Base-by-base conservation (phyloP, 2,329 filamentous ascomycete species). In the Neopestalotiopsis sp. region DNA sequence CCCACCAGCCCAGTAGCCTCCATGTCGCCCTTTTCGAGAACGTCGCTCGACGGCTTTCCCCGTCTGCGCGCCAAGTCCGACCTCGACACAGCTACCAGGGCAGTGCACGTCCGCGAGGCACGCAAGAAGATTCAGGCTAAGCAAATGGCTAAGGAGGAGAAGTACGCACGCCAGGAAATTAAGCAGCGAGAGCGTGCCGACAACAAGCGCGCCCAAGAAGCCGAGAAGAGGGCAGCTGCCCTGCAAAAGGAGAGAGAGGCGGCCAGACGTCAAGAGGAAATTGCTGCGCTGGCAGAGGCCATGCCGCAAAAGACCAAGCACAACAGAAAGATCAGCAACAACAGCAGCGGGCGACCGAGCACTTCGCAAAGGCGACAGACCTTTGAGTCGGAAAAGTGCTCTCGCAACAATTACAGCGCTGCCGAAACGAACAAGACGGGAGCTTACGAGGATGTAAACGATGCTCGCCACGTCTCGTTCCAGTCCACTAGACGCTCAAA, bases 121-220 rank as follows among this genome's bases (percentile, higher is more conserved):
- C 88, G 89, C 66, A 87, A 87, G 73, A 89, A 88, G 74, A 91
- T 91, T 71, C 85, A 90, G 75, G 86, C 89, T 75, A 88, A 87
- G 75, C 88, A 91, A 77, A 83, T 83, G 17, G 81, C 81, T 66
- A 91, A 91, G 79, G 86, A 90, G 45, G 89, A 90, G 75, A 90
- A 90, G 74, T 88, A 88, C 63, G 88, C 86, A 17, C 85, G 86
- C 13, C 87, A 90, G 72, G 85, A 89, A 80, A 83, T 87, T 68
- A 84, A 83, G 71, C 88, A 87, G 70, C 84, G 86, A 45, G 88
- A 90, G 76, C 88, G 88, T 61, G 84, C 84, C n/a, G 86, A 88
- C 68, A 84, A 81, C 73, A 89, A 86, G 74, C 87, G 89, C 70
- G 87, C 87, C 1, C 82, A 82, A 49, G 83, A 85, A 68, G 77